phyloP scores from a whole-genome alignment of 116 monocot genomes.

The Papilionanthe hybrid region DNA sequence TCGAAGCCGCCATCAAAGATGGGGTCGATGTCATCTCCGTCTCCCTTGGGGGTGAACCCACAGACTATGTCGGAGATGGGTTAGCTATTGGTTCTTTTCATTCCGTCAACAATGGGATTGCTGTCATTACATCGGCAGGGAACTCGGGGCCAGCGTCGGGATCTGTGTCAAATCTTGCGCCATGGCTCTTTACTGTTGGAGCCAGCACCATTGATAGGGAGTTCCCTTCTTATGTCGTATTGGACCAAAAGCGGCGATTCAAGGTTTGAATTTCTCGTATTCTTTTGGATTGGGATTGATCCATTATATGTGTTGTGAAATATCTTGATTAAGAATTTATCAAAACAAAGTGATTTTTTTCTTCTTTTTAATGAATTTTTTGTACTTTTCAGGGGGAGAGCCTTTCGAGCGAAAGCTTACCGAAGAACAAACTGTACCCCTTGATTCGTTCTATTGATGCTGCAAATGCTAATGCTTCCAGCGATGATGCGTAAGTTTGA shows the following conservation, averaged over 20 bases:
- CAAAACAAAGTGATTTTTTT: too few species aligned
- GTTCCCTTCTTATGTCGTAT: slow-evolving; percentile 30
- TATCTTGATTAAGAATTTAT: too few species aligned
- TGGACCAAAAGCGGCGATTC: neutral
- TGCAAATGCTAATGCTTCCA: neutral
- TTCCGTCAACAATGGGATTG: slow-evolving; percentile 42
- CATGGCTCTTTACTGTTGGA: slow-evolving; percentile 61
- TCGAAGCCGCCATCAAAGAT: slow-evolving; percentile 68
- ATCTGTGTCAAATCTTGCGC: slow-evolving; percentile 43
- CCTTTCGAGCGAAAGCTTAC: slow-evolving; percentile 6
- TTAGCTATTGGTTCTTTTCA: slow-evolving; percentile 62
- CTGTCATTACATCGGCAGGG: slow-evolving; percentile 52
- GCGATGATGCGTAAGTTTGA: slow-evolving; percentile 9
- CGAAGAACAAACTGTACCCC: slow-evolving; percentile 8
- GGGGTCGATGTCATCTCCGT: slow-evolving; percentile 80
- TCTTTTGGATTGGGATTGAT: too few species aligned
- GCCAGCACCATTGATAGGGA: slow-evolving; percentile 66
- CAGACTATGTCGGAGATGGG: slow-evolving; percentile 30
- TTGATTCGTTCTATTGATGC: slow-evolving; percentile 13
- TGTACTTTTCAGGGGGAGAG: slow-evolving; percentile 4
- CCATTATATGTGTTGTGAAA: too few species aligned
- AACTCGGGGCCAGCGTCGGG: slow-evolving; percentile 38
- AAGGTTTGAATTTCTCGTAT: neutral
- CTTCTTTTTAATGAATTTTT: too few species aligned
- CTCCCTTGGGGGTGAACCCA: slow-evolving; percentile 45